phyloP scores from a whole-genome alignment of 2,329 filamentous ascomycete species.

The Atkinsonella texensis region DNA sequence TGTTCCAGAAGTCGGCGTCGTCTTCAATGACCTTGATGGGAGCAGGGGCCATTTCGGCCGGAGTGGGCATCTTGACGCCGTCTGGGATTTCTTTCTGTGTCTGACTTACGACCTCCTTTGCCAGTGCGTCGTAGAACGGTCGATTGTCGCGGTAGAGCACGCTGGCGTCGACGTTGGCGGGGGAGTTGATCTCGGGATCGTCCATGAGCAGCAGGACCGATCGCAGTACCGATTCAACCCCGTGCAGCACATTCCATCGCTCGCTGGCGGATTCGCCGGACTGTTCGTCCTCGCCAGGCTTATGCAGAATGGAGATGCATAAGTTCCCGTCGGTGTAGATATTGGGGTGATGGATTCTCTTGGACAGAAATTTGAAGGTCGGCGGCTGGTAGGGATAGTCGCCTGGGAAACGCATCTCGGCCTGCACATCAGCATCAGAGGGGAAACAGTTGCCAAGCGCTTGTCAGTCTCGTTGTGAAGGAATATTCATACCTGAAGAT shows the following conservation, averaged over 20 bases:
- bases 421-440: constrained; percentile 28
- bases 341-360: constrained; percentile 81
- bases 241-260: constrained; percentile 88
- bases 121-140: constrained; percentile 55
- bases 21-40: constrained; percentile 50
- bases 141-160: constrained; percentile 71
- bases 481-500: constrained; percentile 51
- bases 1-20: constrained; percentile 74
- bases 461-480: constrained; percentile 5
- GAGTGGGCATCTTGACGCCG: constrained; percentile 72
- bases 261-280: constrained; percentile 84
- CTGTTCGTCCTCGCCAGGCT: constrained; percentile 82
- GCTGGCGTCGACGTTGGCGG: constrained; percentile 88
- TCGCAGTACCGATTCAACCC: constrained; percentile 87
- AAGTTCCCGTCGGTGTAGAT: constrained; percentile 83
- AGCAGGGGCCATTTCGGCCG: constrained; percentile 46
- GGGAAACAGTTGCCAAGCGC: neutral
- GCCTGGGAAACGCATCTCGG: constrained; percentile 72
- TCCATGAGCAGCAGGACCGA: constrained; percentile 87
- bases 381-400: constrained; percentile 89
- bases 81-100: constrained; percentile 71
- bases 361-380: constrained; percentile 68
- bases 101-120: constrained; percentile 55
- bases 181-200: constrained; percentile 84
- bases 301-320: constrained; percentile 94